Conservation (phyloP, 345 rosid genomes). For the Gynandropsis gynandra region DNA sequence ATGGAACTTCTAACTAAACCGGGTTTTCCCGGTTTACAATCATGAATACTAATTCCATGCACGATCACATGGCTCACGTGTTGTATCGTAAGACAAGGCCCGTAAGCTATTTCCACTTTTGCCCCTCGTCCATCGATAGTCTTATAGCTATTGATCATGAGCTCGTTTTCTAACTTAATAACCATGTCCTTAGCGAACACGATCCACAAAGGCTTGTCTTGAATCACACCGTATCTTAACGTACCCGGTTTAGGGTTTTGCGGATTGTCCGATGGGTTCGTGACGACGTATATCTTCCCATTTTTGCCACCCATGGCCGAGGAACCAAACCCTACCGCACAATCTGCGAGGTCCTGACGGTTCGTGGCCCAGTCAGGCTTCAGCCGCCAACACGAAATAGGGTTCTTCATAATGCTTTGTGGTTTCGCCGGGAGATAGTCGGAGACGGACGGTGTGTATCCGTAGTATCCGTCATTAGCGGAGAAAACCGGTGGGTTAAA, state of each 20-base stretch:
- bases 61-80: constrained; percentile 61
- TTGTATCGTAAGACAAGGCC: constrained; percentile 77
- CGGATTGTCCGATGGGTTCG: constrained; percentile 52
- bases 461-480: constrained; percentile 19
- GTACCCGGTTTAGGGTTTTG: constrained; percentile 69
- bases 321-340: constrained; percentile 73
- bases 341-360: constrained; percentile 58
- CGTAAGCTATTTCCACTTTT: constrained; percentile 73
- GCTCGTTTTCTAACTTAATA: constrained; percentile 64
- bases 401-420: constrained; percentile 37
- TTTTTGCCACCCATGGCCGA: constrained; percentile 64
- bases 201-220: constrained; percentile 66
- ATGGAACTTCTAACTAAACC: constrained; percentile 36
- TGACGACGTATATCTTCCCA: constrained; percentile 62
- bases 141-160: constrained; percentile 72
- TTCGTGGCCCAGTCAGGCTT: constrained; percentile 62
- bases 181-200: constrained; percentile 68
- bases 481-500: constrained; percentile 18
- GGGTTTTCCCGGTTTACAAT: constrained; percentile 58
- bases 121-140: constrained; percentile 85
- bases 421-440: constrained; percentile 27
- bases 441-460: constrained; percentile 21
- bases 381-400: constrained; percentile 76
- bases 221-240: constrained; percentile 45
- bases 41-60: constrained; percentile 79